These are phyloP conservation scores for Sphaerulina vaccinii DNA, from an alignment of 2,329 filamentous ascomycete genomes.

Conservation along the genomic window DNA sequence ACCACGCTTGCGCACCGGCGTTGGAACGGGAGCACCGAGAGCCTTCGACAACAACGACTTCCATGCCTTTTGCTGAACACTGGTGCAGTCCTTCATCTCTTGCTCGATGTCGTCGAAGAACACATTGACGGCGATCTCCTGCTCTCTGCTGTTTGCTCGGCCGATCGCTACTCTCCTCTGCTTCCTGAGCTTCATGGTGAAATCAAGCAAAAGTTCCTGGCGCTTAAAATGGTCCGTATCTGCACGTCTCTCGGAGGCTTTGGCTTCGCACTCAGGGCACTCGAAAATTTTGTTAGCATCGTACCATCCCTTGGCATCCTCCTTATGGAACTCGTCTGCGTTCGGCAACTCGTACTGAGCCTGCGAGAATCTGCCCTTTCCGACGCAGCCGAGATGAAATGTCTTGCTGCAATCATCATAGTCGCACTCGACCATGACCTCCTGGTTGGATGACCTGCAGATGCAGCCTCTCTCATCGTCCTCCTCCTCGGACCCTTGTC, in stretches of 20 bases:
- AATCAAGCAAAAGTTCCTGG: slow-evolving; percentile 8
- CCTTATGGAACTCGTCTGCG: slow-evolving; percentile 4
- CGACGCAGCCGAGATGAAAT: slow-evolving; percentile 19
- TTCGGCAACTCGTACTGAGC: slow-evolving; percentile 3
- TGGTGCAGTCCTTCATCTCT: slow-evolving; percentile 2
- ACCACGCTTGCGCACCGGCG: neutral
- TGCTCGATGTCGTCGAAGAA: slow-evolving; percentile 5
- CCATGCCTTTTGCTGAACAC: neutral
- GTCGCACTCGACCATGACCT: slow-evolving; percentile 18
- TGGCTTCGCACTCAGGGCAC: neutral
- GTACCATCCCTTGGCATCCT: neutral
- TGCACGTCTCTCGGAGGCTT: neutral
- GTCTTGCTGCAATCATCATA: slow-evolving; percentile 8
- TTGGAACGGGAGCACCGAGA: neutral
- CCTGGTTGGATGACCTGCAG: slow-evolving; percentile 5
- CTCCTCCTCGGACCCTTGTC: neutral
- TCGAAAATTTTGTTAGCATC: neutral
- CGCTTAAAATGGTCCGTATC: neutral
- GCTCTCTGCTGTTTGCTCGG: neutral
- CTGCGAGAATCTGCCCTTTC: slow-evolving; percentile 7
- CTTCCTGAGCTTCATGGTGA: neutral
- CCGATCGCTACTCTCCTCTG: neutral
- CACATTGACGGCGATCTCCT: neutral
- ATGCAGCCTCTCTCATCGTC: slow-evolving; percentile 5
- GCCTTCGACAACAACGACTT: slow-evolving; percentile 3